Conservation (phyloP, 306 rosid species). For the Trifolium pratense region DNA sequence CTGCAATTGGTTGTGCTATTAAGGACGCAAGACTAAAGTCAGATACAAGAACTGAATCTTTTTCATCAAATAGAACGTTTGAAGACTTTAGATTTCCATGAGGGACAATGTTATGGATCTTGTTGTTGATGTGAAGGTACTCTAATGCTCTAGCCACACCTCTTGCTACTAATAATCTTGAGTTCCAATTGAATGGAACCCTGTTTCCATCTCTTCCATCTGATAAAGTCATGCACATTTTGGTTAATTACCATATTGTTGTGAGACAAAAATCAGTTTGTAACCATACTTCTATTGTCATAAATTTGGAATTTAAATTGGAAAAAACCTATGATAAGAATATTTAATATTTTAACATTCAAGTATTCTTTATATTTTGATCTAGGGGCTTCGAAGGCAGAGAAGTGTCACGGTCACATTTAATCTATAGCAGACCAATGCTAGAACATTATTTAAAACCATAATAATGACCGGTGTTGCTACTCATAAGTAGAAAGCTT, state of each 20-base stretch:
- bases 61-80: conserved; percentile 65
- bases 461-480: not conserved
- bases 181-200: conserved; percentile 66
- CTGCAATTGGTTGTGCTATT: conserved; percentile 71
- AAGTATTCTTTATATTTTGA: not conserved
- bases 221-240: conserved; percentile 21
- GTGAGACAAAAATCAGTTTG: not conserved
- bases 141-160: conserved; percentile 72
- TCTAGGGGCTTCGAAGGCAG: not conserved
- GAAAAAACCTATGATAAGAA: not conserved
- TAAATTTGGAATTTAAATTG: not conserved
- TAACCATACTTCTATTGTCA: not conserved
- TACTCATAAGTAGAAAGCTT: not conserved
- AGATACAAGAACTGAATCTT: conserved; percentile 59
- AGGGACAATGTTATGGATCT: conserved; percentile 47
- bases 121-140: conserved; percentile 67
- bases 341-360: not conserved
- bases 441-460: not conserved
- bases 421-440: not conserved
- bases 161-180: conserved; percentile 65
- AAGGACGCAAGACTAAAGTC: conserved; percentile 70
- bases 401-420: not conserved
- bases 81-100: conserved; percentile 83
- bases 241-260: not conserved
- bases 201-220: conserved; percentile 54